Percentiles rank a stretch among this genome's conserved stretches.
These are phyloP conservation scores for Vitis amurensis DNA, from an alignment of 164 flowering plant species.

Conservation along the genomic window DNA sequence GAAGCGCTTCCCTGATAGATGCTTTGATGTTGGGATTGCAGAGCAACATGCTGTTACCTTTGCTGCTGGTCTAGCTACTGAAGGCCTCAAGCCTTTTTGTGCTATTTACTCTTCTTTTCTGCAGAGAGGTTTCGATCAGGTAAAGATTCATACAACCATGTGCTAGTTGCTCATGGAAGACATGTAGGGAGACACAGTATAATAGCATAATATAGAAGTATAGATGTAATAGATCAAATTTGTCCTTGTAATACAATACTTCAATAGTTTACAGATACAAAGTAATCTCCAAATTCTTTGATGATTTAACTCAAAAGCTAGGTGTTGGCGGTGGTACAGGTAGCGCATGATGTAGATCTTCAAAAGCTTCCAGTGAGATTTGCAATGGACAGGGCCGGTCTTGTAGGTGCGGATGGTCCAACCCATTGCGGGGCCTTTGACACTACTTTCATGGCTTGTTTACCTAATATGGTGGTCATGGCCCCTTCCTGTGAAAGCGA, in stretches of 20 bases:
- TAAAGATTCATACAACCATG: conserved; percentile 3
- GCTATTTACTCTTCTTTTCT: conserved; percentile 55
- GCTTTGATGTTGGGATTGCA: conserved; percentile 61
- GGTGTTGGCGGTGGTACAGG: conserved; percentile 23
- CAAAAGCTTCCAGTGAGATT: conserved; percentile 58
- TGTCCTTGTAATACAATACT: too few relatives aligned
- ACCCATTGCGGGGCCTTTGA: conserved; percentile 59
- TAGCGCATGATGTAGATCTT: conserved; percentile 59
- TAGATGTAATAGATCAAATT: too few relatives aligned
- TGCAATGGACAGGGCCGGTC: conserved; percentile 52
- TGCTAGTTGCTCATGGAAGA: too few relatives aligned
- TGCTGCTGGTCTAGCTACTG: conserved; percentile 57
- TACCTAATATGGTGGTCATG: conserved; percentile 68
- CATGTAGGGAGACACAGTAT: too few relatives aligned
- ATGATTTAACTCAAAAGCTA: too few relatives aligned
- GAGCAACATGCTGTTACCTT: conserved; percentile 68
- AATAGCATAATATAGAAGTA: too few relatives aligned
- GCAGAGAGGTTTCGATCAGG: conserved; percentile 61
- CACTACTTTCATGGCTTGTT: conserved; percentile 52
- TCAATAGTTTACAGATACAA: too few relatives aligned
- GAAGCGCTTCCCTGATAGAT: conserved; percentile 39
- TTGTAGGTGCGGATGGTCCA: conserved; percentile 63
- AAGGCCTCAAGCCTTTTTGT: conserved; percentile 58
- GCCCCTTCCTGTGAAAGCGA: conserved; percentile 47
- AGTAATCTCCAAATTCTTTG: too few relatives aligned